A percentile compares a stretch with the other conserved stretches of the same genome.
These are phyloP conservation scores for Calvatia gigantea DNA, from an alignment of 768 basidiomycete genomes.

Conservation along the genomic window DNA sequence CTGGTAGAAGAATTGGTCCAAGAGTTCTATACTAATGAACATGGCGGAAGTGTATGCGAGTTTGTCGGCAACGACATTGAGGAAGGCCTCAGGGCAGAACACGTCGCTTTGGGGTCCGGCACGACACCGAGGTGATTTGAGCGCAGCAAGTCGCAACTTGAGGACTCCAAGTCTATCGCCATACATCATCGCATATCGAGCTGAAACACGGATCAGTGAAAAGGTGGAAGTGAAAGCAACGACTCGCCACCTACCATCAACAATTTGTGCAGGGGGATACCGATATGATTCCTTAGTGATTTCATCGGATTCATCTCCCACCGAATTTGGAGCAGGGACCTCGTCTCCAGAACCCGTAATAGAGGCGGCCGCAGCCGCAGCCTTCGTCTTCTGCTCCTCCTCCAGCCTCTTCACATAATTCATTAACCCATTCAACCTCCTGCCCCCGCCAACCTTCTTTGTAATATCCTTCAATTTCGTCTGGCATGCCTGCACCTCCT, in stretches of 20 bases:
- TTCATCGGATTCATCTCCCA: conserved; percentile 33
- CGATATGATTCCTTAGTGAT: conserved; percentile 71
- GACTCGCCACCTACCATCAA: conserved; percentile 93
- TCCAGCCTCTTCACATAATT: conserved; percentile 81
- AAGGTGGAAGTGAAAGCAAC: background rate
- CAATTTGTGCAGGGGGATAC: conserved; percentile 86
- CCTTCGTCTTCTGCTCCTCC: conserved; percentile 55
- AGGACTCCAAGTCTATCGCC: conserved; percentile 77
- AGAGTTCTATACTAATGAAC: conserved; percentile 98
- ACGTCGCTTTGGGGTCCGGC: conserved; percentile 84
- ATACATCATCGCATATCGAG: conserved; percentile 90
- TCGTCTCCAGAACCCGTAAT: background rate
- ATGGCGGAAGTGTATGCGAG: conserved; percentile 93
- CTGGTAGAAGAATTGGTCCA: conserved; percentile 99
- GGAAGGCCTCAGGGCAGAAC: conserved; percentile 95
- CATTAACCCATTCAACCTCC: conserved; percentile 74
- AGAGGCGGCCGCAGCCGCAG: conserved; percentile 40
- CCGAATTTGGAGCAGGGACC: conserved; percentile 23
- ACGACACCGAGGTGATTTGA: conserved; percentile 87
- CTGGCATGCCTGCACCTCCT: conserved; percentile 84
- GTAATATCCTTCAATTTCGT: conserved; percentile 81
- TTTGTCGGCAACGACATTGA: conserved; percentile 96
- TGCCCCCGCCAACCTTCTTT: conserved; percentile 83
- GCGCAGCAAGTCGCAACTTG: conserved; percentile 79
- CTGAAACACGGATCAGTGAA: conserved; percentile 36